Conservation (phyloP, 768 basidiomycete genomes). For the Hypsizygus marmoreus region DNA sequence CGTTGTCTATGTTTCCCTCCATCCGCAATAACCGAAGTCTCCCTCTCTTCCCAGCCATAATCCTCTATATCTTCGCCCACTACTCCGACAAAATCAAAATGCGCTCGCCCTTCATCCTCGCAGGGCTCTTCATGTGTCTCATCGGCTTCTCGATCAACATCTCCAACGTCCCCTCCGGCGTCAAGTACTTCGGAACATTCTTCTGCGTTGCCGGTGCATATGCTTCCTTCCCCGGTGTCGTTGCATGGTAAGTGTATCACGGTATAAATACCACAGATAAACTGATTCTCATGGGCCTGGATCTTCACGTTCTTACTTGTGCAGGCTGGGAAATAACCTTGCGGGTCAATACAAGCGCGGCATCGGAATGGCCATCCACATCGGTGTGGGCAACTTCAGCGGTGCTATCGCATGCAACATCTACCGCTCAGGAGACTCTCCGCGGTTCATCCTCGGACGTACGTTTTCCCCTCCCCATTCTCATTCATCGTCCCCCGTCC, state of each 20-base stretch:
- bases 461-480: conserved; percentile 27
- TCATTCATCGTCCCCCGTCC: neutral
- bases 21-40: neutral
- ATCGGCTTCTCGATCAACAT: conserved; percentile 70
- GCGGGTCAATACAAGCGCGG: conserved; percentile 72
- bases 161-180: conserved; percentile 48
- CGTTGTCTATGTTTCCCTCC: conserved; percentile 17
- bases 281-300: neutral
- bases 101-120: conserved; percentile 61
- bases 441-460: conserved; percentile 67
- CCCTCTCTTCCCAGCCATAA: conserved; percentile 43
- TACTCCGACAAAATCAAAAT: conserved; percentile 58
- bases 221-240: conserved; percentile 56
- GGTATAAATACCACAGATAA: neutral
- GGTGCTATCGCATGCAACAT: conserved; percentile 68
- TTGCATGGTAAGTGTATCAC: conserved; percentile 53
- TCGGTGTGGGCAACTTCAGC: conserved; percentile 65
- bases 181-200: conserved; percentile 76
- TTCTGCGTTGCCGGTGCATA: conserved; percentile 68
- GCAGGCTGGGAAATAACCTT: conserved; percentile 67
- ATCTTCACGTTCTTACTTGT: neutral
- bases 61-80: conserved; percentile 52
- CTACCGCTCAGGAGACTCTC: conserved; percentile 58
- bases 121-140: conserved; percentile 49
- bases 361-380: conserved; percentile 68